Evolutionary conservation across 179 eudicot genomes (phyloP), one percentile per base, ranked within the genome.

Genomic region (Dionaea muscipula): DNA sequence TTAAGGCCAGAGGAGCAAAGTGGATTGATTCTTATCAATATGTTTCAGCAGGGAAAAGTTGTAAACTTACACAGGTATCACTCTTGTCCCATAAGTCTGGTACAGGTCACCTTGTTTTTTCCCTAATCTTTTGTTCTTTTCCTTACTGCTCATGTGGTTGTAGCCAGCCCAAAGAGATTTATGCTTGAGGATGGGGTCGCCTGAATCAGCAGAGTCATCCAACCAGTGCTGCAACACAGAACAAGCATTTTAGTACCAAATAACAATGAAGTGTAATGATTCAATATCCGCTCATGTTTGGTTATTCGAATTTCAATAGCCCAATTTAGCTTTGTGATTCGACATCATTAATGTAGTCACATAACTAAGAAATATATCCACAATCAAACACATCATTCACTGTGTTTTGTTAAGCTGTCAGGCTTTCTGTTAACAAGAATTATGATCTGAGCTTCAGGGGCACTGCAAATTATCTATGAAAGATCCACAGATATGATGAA

Each of bases 61-160:
- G 26, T 33, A 33, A 51, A 59, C 94, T 84, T 68, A 91, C 98
- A 91, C 94, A 37, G 98, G 98, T 65, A 91, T 68, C 54, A 91
- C 94, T 71, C 98, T 87, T 21, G 98, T 91, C 56, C 98, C 96
- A 55, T 80, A 91, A 36, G 98, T 91, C 64, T 88, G 77, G 63
- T 78, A 69, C 53, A 91, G 61, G 68, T 82, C 79, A 25, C 96
- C 96, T 61, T 67, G 80, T 66, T 82, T 84, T 79, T 73, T 81
- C 59, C 50, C 48, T 47, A 27, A 38, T 69, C 36, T 75, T 66
- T 46, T 81, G 57, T 69, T 86, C 76, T 78, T 87, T 61, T 72
- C 69, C 64, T 79, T 82, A 49, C 70, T 63, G 46, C 50, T 57
- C 54, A 45, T 74, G 55, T 76, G 74, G 70, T 61, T 66, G 66